These are phyloP conservation scores for Tolypocladium ophioglossoides DNA, from an alignment of 2,329 filamentous ascomycete genomes.

Conservation along the genomic window DNA sequence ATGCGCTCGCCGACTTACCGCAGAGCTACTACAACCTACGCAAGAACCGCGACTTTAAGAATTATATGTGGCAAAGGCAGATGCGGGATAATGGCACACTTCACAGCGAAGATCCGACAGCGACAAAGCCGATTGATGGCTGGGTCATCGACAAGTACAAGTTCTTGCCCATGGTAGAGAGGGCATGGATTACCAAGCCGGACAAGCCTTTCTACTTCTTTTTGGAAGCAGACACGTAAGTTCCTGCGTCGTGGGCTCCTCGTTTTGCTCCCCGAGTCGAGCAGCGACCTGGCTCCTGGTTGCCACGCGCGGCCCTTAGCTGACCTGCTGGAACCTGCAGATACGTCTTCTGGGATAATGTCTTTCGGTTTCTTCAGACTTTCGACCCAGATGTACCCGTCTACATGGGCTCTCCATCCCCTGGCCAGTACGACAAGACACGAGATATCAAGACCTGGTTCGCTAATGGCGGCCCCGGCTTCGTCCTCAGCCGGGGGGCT, in stretches of 20 bases:
- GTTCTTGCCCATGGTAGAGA: conserved; percentile 35
- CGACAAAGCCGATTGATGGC: not conserved
- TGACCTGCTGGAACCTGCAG: not conserved
- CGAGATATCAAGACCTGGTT: not conserved
- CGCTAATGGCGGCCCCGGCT: not conserved
- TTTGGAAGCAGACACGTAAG: conserved; percentile 44
- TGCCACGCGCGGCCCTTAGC: not conserved
- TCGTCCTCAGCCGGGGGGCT: not conserved
- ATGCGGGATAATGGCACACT: not conserved
- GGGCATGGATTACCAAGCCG: conserved; percentile 34
- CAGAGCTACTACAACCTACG: not conserved
- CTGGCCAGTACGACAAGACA: not conserved
- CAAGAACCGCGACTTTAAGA: not conserved
- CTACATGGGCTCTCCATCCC: not conserved
- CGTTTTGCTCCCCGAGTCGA: too few relatives aligned
- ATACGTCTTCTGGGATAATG: not conserved
- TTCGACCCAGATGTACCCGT: not conserved
- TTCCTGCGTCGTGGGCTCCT: not conserved
- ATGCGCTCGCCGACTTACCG: conserved; percentile 23
- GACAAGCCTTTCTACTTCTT: conserved; percentile 45
- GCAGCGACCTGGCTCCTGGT: not conserved
- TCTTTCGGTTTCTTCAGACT: not conserved
- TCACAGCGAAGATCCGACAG: not conserved
- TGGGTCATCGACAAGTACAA: not conserved
- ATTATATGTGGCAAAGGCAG: not conserved